Conservation (phyloP, 2,329 filamentous ascomycete species). For the Apiospora saccharicola region DNA sequence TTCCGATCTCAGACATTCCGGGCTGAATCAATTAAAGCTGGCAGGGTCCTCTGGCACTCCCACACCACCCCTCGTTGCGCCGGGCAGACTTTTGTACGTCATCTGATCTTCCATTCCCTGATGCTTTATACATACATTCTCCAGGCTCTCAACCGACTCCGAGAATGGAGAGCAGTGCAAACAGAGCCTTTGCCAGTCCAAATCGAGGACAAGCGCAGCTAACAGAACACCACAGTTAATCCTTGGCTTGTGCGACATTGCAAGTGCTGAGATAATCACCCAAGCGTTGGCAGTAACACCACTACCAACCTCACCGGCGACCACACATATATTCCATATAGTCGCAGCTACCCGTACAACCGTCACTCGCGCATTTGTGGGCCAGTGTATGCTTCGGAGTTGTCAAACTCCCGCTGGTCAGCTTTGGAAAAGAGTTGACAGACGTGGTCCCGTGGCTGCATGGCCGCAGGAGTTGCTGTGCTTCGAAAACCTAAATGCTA, state of each 20-base stretch:
- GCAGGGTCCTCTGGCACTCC: slow-evolving; percentile 12
- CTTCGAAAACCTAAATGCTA: not conserved
- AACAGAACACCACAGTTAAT: not conserved
- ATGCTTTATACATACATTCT: not conserved
- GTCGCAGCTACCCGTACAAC: not conserved
- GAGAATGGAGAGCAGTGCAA: not conserved
- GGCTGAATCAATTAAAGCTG: slow-evolving; percentile 20
- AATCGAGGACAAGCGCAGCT: not conserved
- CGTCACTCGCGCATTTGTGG: not conserved
- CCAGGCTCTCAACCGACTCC: not conserved
- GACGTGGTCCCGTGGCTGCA: not conserved
- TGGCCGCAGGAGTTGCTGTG: slow-evolving; percentile 4
- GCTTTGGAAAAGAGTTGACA: slow-evolving; percentile 7
- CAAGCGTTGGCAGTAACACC: slow-evolving; percentile 8
- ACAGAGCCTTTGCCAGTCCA: slow-evolving; percentile 6
- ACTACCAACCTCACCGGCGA: not conserved
- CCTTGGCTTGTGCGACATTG: not conserved
- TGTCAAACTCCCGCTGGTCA: not conserved
- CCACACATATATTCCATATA: slow-evolving; percentile 12
- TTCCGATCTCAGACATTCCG: slow-evolving; percentile 12
- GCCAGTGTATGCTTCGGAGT: not conserved
- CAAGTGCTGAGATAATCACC: slow-evolving; percentile 7
- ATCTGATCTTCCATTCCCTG: not conserved
- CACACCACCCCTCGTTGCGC: slow-evolving; percentile 17
- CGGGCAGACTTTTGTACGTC: slow-evolving; percentile 4